Conservation (phyloP, 176 grass and related monocot genomes). For the Hyparrhenia diplandra region DNA sequence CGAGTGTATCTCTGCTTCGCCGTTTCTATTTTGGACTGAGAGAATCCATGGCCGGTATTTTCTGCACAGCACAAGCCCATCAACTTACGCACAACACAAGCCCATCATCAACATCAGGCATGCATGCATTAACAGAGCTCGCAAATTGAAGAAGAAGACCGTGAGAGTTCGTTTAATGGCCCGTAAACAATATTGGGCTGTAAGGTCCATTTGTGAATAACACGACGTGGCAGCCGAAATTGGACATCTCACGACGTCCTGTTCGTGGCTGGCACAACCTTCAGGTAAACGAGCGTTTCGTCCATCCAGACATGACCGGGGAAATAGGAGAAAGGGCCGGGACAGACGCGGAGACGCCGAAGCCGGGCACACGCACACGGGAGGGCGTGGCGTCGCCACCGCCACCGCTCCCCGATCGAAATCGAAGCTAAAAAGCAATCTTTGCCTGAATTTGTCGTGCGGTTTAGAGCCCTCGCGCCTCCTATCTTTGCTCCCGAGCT, state of each 20-base stretch:
- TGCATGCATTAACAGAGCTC: not conserved
- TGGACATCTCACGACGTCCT: not conserved
- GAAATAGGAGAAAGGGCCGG: no score
- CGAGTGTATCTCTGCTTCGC: no score
- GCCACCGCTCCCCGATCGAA: not conserved
- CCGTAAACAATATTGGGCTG: not conserved
- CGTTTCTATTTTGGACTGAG: no score
- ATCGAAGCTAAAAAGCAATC: slow-evolving; percentile 4
- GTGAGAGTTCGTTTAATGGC: not conserved
- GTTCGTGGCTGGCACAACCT: slow-evolving; percentile 2
- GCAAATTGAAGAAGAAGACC: not conserved
- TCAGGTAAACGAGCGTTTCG: not conserved
- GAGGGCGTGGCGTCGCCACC: no score
- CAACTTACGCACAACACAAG: no score
- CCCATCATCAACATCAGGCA: no score
- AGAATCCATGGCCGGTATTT: no score
- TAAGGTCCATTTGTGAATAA: not conserved
- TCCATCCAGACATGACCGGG: not conserved
- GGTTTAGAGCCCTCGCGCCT: slow-evolving; percentile 32
- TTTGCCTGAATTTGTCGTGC: slow-evolving; percentile 35
- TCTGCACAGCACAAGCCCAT: no score
- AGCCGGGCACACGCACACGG: not conserved
- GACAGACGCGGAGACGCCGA: not conserved
- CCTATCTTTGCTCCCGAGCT: slow-evolving; percentile 59
- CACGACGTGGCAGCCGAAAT: not conserved